Base-by-base conservation (phyloP, 208 protist species). In the Trypanosoma avium region DNA sequence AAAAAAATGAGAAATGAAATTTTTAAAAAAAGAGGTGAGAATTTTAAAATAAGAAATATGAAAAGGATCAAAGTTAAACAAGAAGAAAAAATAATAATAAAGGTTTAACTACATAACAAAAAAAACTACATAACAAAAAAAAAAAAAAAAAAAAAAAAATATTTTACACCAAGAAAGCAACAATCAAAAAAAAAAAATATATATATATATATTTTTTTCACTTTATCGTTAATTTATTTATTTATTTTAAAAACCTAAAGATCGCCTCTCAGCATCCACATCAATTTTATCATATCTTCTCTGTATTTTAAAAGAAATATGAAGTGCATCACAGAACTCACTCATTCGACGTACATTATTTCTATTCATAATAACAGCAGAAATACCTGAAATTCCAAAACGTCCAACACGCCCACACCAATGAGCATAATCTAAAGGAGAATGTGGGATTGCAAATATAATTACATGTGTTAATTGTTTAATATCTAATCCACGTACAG, bases 341-440 rank as follows among this genome's bases (percentile, higher is more conserved):
- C 76, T 73, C 67, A 90, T 75, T 30, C 55, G 54, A 30, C 88
- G 84, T 36, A 79, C 77, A 2, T 67, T 81, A 40, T 54, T 53
- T 40, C 85, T 84, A 22, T 75, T 67, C 65, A 92, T 69, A 26
- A 95, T 62, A 17, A 79, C 84, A 45, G 90, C 56, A 9, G 86
- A 77, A 0, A 86, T 75, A 10, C 90, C 90, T 12, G 36, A 38
- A 10, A 32, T 50, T 2, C 86, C 90, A 48, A 95, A 75, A 58
- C 90, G 82, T 22, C 90, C 90, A 1, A 95, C 90, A 10, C 90
- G 86, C 2, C 90, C 90, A 36, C 83, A 90, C 84, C 86, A 95
- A 59, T 95, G 90, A 36, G 81, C 82, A 62, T 90, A 93, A 71
- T 95, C 90, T 43, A 84, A 52, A 19, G 76, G 72, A 15, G 64